These are phyloP conservation scores for Clavispora vitiphila DNA, from an alignment of 805 yeast species.

Conservation along the genomic window DNA sequence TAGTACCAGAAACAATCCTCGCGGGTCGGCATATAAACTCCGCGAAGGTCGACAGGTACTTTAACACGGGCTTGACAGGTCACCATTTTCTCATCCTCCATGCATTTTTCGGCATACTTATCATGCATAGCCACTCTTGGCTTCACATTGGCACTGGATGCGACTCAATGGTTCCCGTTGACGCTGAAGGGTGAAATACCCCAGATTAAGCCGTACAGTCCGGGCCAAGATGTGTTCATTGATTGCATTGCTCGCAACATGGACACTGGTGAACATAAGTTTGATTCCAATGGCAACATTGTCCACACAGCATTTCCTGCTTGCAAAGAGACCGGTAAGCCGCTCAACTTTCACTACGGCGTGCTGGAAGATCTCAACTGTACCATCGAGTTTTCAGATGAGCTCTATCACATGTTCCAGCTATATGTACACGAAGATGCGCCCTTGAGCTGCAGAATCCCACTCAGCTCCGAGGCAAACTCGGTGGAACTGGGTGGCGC, in stretches of 20 bases:
- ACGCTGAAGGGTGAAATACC: slow-evolving; percentile 37
- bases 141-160: not conserved
- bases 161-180: slow-evolving; percentile 28
- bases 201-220: slow-evolving; percentile 27
- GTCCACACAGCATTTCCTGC: slow-evolving; percentile 54
- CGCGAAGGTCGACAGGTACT: not conserved
- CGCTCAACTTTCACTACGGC: slow-evolving; percentile 53
- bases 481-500: slow-evolving; percentile 42
- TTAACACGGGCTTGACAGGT: not conserved
- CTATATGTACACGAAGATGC: slow-evolving; percentile 72
- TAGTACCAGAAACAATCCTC: not conserved
- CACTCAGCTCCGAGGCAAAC: slow-evolving; percentile 41
- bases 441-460: slow-evolving; percentile 66
- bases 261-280: slow-evolving; percentile 71
- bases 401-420: slow-evolving; percentile 63
- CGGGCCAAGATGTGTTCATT: slow-evolving; percentile 42
- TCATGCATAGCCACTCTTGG: not conserved
- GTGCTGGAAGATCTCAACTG: slow-evolving; percentile 51
- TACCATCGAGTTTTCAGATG: slow-evolving; percentile 58
- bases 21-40: not conserved
- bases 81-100: not conserved
- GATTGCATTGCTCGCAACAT: slow-evolving; percentile 66
- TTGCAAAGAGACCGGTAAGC: slow-evolving; percentile 61
- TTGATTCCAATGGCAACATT: slow-evolving; percentile 57
- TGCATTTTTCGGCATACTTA: not conserved